A percentile compares a stretch with the other conserved stretches of the same genome.
phyloP scores from a whole-genome alignment of 441 rosid species.

The Aquilaria agallochum region DNA sequence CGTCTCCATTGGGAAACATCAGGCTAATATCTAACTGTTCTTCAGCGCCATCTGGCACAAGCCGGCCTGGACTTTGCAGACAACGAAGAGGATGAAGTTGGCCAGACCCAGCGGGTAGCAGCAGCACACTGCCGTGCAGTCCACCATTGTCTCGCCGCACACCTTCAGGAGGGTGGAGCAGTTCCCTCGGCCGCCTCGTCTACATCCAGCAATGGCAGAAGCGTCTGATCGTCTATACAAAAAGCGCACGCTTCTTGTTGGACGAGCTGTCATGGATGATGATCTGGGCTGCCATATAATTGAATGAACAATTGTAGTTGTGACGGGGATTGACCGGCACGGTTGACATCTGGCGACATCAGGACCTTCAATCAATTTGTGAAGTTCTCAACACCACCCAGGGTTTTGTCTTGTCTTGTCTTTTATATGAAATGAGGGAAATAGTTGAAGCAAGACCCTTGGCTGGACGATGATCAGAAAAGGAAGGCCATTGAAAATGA shows the following conservation, averaged over 20 bases:
- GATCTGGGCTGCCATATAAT: not conserved
- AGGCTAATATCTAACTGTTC: constrained; percentile 1
- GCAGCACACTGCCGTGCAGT: constrained; percentile 58
- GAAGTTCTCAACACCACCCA: not conserved
- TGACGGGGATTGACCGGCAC: too few relatives aligned
- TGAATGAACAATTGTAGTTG: not conserved
- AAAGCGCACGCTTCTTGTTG: constrained; percentile 23
- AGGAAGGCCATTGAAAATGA: not conserved
- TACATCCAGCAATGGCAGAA: constrained; percentile 4
- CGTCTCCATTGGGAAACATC: too few relatives aligned
- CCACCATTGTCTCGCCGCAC: constrained; percentile 46
- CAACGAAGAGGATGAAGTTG: constrained; percentile 39
- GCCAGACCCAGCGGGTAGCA: constrained; percentile 54
- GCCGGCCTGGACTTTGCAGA: constrained; percentile 44
- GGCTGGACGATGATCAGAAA: not conserved
- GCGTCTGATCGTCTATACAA: constrained; percentile 22
- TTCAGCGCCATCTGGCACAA: constrained; percentile 43
- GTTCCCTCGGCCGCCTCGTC: not conserved
- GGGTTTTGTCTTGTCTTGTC: not conserved
- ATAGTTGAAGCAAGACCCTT: not conserved
- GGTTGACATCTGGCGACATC: constrained; percentile 6
- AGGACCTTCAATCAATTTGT: constrained; percentile 14
- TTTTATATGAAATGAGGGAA: not conserved
- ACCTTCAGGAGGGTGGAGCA: constrained; percentile 30
- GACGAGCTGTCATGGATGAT: constrained; percentile 21